A percentile compares a stretch with the other conserved stretches of the same genome.
Conservation (phyloP, 345 rosid species). For the Moringa oleifera region DNA sequence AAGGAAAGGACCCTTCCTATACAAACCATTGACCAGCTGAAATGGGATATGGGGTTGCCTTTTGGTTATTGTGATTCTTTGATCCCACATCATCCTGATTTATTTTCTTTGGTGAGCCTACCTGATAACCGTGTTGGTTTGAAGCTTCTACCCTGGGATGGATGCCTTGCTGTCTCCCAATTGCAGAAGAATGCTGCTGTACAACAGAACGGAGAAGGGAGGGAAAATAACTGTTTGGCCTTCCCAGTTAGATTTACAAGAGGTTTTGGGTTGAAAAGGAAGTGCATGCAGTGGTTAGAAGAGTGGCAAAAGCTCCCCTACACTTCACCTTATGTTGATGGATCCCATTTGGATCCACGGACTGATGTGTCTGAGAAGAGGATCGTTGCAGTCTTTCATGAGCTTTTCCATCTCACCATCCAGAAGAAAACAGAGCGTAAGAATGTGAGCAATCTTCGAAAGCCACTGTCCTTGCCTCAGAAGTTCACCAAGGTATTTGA, state of each 20-base stretch:
- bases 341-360: conserved; percentile 78
- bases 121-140: conserved; percentile 55
- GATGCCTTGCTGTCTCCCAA: conserved; percentile 51
- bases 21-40: conserved; percentile 71
- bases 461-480: conserved; percentile 60
- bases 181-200: conserved; percentile 34
- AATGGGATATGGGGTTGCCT: conserved; percentile 87
- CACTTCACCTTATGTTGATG: conserved; percentile 58
- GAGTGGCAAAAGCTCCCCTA: conserved; percentile 85
- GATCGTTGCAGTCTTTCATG: conserved; percentile 79
- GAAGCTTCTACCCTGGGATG: conserved; percentile 51
- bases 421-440: conserved; percentile 68
- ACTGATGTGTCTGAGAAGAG: conserved; percentile 85
- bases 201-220: conserved; percentile 25
- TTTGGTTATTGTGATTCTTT: conserved; percentile 41
- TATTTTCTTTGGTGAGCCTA: conserved; percentile 45
- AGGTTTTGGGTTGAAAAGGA: conserved; percentile 78
- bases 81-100: conserved; percentile 33
- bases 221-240: conserved; percentile 27
- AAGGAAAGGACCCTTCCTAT: conserved; percentile 51
- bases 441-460: conserved; percentile 73
- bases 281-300: conserved; percentile 69
- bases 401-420: conserved; percentile 73
- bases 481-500: conserved; percentile 86
- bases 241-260: conserved; percentile 73